Evolutionary conservation across 495 filamentous ascomycete species (phyloP), one percentile per base, ranked within the genome.

Genomic region (Penicillium cosmopolitanum): DNA sequence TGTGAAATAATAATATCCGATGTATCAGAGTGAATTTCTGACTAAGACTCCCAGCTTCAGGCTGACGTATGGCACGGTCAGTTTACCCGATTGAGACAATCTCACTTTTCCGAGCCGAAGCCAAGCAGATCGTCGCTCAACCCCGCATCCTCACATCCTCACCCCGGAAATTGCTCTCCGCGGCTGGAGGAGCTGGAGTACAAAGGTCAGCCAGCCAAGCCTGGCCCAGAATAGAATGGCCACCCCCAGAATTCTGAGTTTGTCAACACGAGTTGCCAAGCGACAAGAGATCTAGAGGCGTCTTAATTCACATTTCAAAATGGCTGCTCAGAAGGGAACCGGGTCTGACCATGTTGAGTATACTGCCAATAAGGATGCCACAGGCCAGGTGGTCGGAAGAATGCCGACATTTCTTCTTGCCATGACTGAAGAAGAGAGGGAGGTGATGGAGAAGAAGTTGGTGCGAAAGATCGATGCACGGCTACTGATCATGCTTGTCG

Each of bases 401-500:
- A 62, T 62, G 50, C 60, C 60, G 25, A 23, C 18, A 38, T 57
- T 52, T 25, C 34, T 62, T 33, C 50, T 50, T 15, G 48, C n/a
- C 23, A 11, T 48, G 46, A 48, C 46, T 6, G 19, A 48, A 5
- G 62, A 61, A n/a, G 58, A 65, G 31, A 55, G 55, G 15, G 34
- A 52, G 4, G 4, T 52, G 3, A 51, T 56, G 50, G 57, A 60
- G 50, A 64, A 60, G 34, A 59, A 53, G 33, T 43, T 64, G 43
- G 62, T 64, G 18, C 47, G 57, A 6, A 64, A 60, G 28, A 50
- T 64, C 38, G 57, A 64, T 19, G 28, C 28, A 0, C 50, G 61
- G 4, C 56, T 63, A 2, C 36, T 63, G 18, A 56, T 63, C 19
- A 63, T 63, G 51, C 58, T 63, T 15, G 51, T 63, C 9, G n/a